Conservation (phyloP, 495 filamentous ascomycete species). For the Penicillium salamii region DNA sequence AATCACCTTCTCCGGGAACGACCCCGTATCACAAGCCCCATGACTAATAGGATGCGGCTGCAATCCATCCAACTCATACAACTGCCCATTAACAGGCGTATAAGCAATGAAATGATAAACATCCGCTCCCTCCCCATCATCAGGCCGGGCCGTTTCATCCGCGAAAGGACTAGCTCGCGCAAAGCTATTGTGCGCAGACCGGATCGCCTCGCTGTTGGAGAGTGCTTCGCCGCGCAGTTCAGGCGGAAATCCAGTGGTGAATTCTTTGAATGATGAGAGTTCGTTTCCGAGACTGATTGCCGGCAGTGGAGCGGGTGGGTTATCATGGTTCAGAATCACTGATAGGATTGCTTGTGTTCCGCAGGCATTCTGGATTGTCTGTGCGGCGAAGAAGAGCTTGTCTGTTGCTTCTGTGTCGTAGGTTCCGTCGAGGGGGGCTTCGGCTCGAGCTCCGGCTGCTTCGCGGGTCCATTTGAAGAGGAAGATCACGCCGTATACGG, state of each 20-base stretch:
- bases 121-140: conserved; percentile 59
- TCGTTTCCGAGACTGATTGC: conserved; percentile 50
- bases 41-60: conserved; percentile 90
- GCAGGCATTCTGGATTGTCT: conserved; percentile 99
- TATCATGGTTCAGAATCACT: conserved; percentile 83
- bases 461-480: conserved; percentile 96
- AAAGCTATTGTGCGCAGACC: conserved; percentile 91
- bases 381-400: conserved; percentile 87
- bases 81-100: conserved; percentile 67
- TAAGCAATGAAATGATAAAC: conserved; percentile 99
- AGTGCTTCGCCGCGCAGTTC: conserved; percentile 70
- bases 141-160: conserved; percentile 72
- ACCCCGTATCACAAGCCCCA: conserved; percentile 61
- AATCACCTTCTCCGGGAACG: conserved; percentile 81
- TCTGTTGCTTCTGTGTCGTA: conserved; percentile 69
- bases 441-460: conserved; percentile 54
- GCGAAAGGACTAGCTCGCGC: conserved; percentile 84
- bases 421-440: conserved; percentile 68
- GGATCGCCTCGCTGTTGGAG: conserved; percentile 74
- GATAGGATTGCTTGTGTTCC: conserved; percentile 94
- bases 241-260: conserved; percentile 81
- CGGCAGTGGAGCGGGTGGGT: conserved; percentile 13
- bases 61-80: conserved; percentile 95
- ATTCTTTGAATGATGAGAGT: conserved; percentile 81
- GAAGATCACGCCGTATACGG: conserved; percentile 97